phyloP scores from a whole-genome alignment of 352 stramenopile species.

The Globisporangium yorkense region DNA sequence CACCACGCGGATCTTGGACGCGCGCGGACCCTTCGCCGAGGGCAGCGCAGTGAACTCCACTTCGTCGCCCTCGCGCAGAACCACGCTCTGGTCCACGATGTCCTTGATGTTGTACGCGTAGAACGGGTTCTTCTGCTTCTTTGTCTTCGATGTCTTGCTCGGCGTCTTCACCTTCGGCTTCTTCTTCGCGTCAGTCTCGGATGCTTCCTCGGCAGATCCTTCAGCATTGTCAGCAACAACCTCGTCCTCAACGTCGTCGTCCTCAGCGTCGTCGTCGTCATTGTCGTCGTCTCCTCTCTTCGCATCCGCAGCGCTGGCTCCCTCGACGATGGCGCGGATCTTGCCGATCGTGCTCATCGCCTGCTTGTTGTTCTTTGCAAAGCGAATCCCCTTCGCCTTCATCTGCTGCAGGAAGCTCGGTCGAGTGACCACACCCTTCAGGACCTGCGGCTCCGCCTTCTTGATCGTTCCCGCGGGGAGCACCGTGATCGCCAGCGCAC shows the following conservation, averaged over 20 bases:
- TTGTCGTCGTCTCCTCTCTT: slow-evolving; percentile 9
- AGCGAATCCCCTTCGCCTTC: slow-evolving; percentile 26
- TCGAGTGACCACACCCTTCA: slow-evolving; percentile 54
- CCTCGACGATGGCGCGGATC: slow-evolving; percentile 27
- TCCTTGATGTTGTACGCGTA: slow-evolving; percentile 71
- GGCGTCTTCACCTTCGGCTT: slow-evolving; percentile 10
- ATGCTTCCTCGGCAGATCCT: not conserved
- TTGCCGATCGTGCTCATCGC: slow-evolving; percentile 41
- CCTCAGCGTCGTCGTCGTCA: slow-evolving; percentile 17
- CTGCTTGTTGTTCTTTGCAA: slow-evolving; percentile 36
- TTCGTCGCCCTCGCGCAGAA: slow-evolving; percentile 68
- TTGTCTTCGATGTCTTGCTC: not conserved
- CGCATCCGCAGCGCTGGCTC: slow-evolving; percentile 4
- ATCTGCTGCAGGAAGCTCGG: slow-evolving; percentile 52
- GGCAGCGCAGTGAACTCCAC: slow-evolving; percentile 56
- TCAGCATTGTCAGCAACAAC: slow-evolving; percentile 15
- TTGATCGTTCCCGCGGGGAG: slow-evolving; percentile 60
- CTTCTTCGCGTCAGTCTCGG: slow-evolving; percentile 8
- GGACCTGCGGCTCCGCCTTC: slow-evolving; percentile 22
- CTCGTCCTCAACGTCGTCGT: slow-evolving; percentile 10
- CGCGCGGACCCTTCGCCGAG: slow-evolving; percentile 39
- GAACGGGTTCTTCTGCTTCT: slow-evolving; percentile 6
- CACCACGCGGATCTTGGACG: slow-evolving; percentile 49
- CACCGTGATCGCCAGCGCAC: slow-evolving; percentile 37
- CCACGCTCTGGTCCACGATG: slow-evolving; percentile 36